phyloP scores from a whole-genome alignment of 306 rosid genomes.

The Ochetophila trinervis region DNA sequence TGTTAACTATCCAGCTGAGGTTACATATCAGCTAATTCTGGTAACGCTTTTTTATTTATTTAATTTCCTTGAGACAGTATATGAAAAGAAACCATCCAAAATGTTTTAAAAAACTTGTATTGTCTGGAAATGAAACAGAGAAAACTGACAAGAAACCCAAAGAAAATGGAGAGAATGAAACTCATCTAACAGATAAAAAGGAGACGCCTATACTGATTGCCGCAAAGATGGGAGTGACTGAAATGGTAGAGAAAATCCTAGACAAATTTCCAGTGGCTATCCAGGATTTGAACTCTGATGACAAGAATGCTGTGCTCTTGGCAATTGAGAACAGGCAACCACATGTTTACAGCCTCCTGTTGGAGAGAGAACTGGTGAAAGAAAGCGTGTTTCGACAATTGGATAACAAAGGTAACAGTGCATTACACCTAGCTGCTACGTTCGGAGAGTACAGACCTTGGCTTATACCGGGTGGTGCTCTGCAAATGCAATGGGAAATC shows the following conservation, averaged over 20 bases:
- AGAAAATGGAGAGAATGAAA: background rate
- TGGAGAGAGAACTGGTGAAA: background rate
- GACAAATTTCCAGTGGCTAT: constrained; percentile 47
- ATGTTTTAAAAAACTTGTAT: background rate
- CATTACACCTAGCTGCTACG: constrained; percentile 59
- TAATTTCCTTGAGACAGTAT: background rate
- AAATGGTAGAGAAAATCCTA: constrained; percentile 47
- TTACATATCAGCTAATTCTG: too few species aligned
- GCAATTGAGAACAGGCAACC: constrained; percentile 68
- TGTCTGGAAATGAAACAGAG: background rate
- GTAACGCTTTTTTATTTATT: too few species aligned
- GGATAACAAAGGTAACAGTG: constrained; percentile 56
- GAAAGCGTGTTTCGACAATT: constrained; percentile 37
- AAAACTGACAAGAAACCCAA: background rate
- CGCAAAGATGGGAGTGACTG: constrained; percentile 56
- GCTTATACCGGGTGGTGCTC: constrained; percentile 53
- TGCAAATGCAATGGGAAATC: constrained; percentile 70
- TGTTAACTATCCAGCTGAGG: too few species aligned
- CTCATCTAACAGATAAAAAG: background rate
- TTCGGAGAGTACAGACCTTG: constrained; percentile 42
- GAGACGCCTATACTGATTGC: constrained; percentile 52
- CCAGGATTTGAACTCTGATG: constrained; percentile 38
- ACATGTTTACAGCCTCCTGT: constrained; percentile 36
- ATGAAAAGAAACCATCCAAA: background rate
- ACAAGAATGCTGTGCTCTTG: constrained; percentile 53